These are phyloP conservation scores for Nothopassalora personata DNA, from an alignment of 2,329 filamentous ascomycete species.

Conservation along the genomic window DNA sequence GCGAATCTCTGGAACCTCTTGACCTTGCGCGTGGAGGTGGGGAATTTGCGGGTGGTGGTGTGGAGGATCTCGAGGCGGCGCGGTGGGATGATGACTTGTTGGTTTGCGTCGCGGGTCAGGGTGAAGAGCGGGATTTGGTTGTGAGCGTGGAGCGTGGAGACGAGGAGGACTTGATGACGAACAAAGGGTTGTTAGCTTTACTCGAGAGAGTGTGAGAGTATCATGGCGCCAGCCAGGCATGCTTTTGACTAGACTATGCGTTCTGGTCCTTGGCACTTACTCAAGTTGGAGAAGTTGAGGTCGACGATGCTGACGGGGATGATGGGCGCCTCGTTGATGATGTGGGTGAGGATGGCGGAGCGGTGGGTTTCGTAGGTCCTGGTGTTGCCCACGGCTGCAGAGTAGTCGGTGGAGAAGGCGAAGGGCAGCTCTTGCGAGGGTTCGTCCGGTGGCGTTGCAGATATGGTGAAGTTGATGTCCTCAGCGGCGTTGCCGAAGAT, in stretches of 20 bases:
- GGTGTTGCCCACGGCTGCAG: background rate
- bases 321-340: background rate
- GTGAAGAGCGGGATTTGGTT: too few species aligned
- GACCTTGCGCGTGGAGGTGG: too few species aligned
- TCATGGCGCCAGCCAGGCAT: too few species aligned
- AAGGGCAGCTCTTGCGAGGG: background rate
- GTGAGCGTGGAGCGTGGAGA: background rate
- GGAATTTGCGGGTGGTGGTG: too few species aligned
- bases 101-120: too few species aligned
- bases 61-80: too few species aligned
- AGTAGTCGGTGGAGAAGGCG: background rate
- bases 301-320: background rate
- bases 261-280: too few species aligned
- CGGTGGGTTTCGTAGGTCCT: background rate
- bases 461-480: background rate
- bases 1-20: too few species aligned
- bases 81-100: too few species aligned
- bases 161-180: background rate
- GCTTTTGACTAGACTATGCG: too few species aligned
- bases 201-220: too few species aligned
- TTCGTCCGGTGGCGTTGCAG: background rate
- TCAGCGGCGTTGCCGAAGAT: slow-evolving; percentile 3
- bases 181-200: too few species aligned
- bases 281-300: slow-evolving; percentile 6
- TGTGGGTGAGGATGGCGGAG: background rate